Base-by-base conservation (phyloP, 2,329 filamentous ascomycete genomes). In the Venturia carpophila region DNA sequence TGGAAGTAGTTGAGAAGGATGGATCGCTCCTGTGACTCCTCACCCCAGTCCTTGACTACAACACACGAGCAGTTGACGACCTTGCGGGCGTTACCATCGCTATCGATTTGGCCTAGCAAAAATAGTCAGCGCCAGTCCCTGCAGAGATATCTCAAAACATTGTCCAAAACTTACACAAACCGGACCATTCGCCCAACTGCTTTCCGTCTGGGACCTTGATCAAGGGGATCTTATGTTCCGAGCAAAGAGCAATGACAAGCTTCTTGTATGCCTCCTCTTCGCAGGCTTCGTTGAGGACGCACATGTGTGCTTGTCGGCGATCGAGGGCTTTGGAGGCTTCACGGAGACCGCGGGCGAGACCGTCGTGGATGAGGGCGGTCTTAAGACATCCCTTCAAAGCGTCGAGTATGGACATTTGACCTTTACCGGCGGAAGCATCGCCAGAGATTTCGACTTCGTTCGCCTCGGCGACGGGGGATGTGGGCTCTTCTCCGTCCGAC, bases 241-340 rank as follows among this genome's bases (percentile, higher is more conserved):
- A 91, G 90, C 94, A 99, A 68, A 99, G 90, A 69, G 94, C 94
- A 73, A 97, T 90, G 75, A 99, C 93, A 72, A 99, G 88, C 90
- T 99, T 99, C 92, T 99, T 99, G 87, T 99, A 99, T 73, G 94
- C 93, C 83, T 99, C 94, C 87, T 99, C 94, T 85, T 99, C 94
- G 86, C 94, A 99, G 73, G 90, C 89, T 88, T 99, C 94, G 88
- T 99, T 99, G 75, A 99, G 88, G 73, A 99, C 94, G 81, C 94
- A 99, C 92, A 99, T 97, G 85, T 99, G 94, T 68, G 94, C 94
- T 84, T 99, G 91, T 78, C 94, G 92, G 78, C 94, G 89, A 83
- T 99, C 94, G 76, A 99, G 91, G 70, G 94, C 93, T 87, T 99
- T 99, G 84, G 89, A 92, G 71, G 94, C 94, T 84, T 99, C 94